Evolutionary conservation across 2,329 filamentous ascomycete genomes (phyloP).

Genomic region (Dissoconium aciculare): DNA sequence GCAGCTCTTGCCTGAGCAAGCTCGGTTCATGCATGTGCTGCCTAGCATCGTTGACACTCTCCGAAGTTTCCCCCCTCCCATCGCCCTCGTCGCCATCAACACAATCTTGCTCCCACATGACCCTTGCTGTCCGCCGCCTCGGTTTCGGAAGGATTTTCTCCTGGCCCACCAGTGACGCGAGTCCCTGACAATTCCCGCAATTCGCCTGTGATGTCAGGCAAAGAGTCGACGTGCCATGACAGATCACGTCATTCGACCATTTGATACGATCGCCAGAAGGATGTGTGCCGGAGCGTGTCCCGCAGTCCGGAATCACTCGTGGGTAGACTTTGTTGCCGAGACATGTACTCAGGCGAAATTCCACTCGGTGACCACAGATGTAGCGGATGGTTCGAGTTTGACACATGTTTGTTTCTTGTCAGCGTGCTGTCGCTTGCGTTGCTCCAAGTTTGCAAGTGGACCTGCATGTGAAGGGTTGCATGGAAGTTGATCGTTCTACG

Average conservation of each 20-base stretch:
- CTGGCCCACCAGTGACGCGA: neutral
- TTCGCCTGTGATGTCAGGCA: too few relatives aligned
- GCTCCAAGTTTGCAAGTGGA: neutral
- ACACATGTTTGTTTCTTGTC: constrained; percentile 22
- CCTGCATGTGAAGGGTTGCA: neutral
- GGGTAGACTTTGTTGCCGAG: too few relatives aligned
- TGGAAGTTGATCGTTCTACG: constrained; percentile 1
- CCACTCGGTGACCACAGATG: constrained; percentile 21
- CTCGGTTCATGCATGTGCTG: too few relatives aligned
- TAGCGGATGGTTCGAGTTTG: constrained; percentile 22
- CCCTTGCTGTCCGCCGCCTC: constrained; percentile 2
- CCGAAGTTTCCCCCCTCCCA: too few relatives aligned
- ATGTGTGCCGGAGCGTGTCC: too few relatives aligned
- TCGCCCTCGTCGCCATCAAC: too few relatives aligned
- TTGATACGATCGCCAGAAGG: constrained; percentile 11
- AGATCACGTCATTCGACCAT: constrained; percentile 6
- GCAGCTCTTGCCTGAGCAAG: too few relatives aligned
- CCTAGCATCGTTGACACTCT: too few relatives aligned
- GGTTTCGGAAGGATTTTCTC: constrained; percentile 1
- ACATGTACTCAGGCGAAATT: constrained; percentile 22
- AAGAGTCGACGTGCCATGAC: too few relatives aligned
- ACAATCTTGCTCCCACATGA: constrained; percentile 3
- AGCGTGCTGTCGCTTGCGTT: constrained; percentile 3
- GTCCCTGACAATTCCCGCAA: too few relatives aligned
- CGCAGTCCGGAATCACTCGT: too few relatives aligned